Evolutionary conservation across 169 alveolate genomes (phyloP), one percentile per base, ranked within the genome.

Genomic region (Eimeria tenella): DNA sequence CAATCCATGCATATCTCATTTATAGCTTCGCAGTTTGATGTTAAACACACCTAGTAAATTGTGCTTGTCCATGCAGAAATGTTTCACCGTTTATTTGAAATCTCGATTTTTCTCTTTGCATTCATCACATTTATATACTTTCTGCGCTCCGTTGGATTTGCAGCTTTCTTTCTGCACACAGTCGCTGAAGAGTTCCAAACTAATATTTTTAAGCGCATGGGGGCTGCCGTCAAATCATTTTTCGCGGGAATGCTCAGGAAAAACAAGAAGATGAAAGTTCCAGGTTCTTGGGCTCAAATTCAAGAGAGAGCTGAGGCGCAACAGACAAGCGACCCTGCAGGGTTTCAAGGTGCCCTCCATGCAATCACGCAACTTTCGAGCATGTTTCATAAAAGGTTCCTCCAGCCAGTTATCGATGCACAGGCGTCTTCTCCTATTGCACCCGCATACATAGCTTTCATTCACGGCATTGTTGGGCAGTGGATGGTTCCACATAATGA

Each of bases 81-180:
- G 42, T 31, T 31, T 31, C 42, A 31, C 42, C 42, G 42, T 31
- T 31, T 31, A 31, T 31, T 31, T 31, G 42, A 31, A 31, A 31
- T 31, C 42, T 31, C 42, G 42, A 17, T 70, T 70, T 70, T 21
- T 73, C 19, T 73, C 42, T 31, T 31, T 31, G 42, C 42, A 31
- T 31, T 31, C 42, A 31, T 31, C 42, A 31, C 0, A 31, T 31
- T 31, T 31, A 31, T 31, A 31, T 31, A 31, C 42, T 31, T 31
- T 31, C 42, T 31, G 42, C 42, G 4, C 42, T 31, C 42, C 42
- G 42, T 2, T 31, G 42, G 42, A 31, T 31, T 73, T 13, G 55
- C 88, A 90, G 94, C 87, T 55, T 90, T 90, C 90, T 90, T 60
- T 89, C 56, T 90, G 31, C 94, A 90, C 42, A 58, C 90, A 7